phyloP scores from a whole-genome alignment of 805 yeast species.

The Yamadazyma endophytica region DNA sequence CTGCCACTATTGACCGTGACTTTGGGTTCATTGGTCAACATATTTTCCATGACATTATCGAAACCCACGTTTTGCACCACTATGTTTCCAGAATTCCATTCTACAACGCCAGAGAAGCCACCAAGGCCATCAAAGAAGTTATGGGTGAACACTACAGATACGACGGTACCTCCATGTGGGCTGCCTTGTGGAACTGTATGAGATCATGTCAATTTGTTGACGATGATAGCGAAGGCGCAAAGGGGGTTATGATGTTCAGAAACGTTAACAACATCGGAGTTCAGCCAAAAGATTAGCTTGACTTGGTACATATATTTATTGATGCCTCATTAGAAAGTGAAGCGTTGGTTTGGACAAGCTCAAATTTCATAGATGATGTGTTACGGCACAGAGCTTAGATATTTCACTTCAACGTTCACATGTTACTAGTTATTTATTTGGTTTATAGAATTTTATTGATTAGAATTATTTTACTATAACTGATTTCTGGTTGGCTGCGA shows the following conservation, averaged over 20 bases:
- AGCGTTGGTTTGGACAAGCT: no score
- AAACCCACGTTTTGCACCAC: slow-evolving; percentile 56
- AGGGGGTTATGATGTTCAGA: slow-evolving; percentile 65
- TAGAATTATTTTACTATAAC: background rate
- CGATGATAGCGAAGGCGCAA: slow-evolving; percentile 36
- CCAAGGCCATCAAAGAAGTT: slow-evolving; percentile 47
- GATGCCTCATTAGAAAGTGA: background rate
- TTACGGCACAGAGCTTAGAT: no score
- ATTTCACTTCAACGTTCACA: no score
- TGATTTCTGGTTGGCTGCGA: no score
- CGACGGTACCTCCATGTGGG: slow-evolving; percentile 55
- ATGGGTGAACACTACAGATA: slow-evolving; percentile 50
- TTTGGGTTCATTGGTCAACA: slow-evolving; percentile 56
- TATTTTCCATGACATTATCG: slow-evolving; percentile 56
- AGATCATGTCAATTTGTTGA: slow-evolving; percentile 72
- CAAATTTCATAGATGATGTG: no score
- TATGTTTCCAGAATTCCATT: slow-evolving; percentile 54
- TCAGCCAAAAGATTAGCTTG: slow-evolving; percentile 14
- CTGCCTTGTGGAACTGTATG: slow-evolving; percentile 50
- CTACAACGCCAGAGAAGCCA: slow-evolving; percentile 52
- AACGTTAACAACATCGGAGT: slow-evolving; percentile 55
- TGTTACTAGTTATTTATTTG: no score
- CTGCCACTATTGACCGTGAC: slow-evolving; percentile 60
- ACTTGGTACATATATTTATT: background rate
- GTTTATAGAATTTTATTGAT: background rate